These are phyloP conservation scores for Nicotiana sylvestris DNA, from an alignment of 257 asterid species.

Conservation along the genomic window DNA sequence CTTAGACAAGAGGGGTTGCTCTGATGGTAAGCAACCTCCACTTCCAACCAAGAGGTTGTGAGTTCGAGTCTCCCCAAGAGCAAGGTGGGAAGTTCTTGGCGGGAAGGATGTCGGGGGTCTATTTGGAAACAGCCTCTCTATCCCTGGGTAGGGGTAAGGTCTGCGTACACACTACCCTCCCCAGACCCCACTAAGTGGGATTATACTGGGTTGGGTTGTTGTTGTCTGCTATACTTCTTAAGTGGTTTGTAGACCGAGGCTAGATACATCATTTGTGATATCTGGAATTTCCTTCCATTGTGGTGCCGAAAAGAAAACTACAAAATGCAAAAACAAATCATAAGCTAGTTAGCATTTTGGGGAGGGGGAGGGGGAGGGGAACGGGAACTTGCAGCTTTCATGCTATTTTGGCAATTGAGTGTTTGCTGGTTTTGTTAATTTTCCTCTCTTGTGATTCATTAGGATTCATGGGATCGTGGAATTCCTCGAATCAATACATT, in stretches of 20 bases:
- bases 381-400: background rate
- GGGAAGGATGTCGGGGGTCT: no score
- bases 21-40: no score
- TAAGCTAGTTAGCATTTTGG: background rate
- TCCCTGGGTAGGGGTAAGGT: no score
- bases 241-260: background rate
- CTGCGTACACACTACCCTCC: no score
- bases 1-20: no score
- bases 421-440: background rate
- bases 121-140: no score
- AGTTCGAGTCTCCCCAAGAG: no score
- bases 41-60: no score
- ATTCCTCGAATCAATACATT: constrained; percentile 97
- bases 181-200: no score
- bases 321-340: background rate
- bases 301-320: background rate
- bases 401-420: background rate
- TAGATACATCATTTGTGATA: background rate
- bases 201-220: no score
- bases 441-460: background rate
- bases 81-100: no score
- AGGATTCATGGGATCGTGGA: constrained; percentile 99
- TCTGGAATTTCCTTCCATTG: background rate
- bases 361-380: background rate
- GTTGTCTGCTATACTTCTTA: background rate